Percentiles rank a stretch among this genome's conserved stretches.
Conservation (phyloP, 2,329 filamentous ascomycete genomes). For the Basipetospora sp. region DNA sequence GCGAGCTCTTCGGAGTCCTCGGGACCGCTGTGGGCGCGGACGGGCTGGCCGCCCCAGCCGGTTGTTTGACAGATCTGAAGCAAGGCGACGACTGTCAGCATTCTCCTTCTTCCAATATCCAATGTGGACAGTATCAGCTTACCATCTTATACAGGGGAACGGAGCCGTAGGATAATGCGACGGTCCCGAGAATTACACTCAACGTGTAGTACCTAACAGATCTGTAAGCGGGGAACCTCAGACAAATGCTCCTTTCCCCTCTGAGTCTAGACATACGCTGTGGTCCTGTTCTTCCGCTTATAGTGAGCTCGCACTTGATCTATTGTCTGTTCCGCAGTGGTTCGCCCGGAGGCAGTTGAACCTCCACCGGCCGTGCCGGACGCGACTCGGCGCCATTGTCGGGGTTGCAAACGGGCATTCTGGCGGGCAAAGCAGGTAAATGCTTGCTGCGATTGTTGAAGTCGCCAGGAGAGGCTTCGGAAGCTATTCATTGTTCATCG, state of each 20-base stretch:
- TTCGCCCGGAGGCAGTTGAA: conserved; percentile 14
- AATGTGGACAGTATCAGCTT: conserved; percentile 10
- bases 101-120: background rate
- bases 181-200: conserved; percentile 64
- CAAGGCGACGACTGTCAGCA: background rate
- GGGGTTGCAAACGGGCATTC: conserved; percentile 6
- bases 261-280: conserved; percentile 17
- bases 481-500: conserved; percentile 8
- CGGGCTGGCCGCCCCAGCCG: conserved; percentile 83
- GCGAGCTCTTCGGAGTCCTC: conserved; percentile 50
- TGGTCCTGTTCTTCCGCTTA: conserved; percentile 52
- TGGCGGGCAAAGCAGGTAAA: conserved; percentile 7
- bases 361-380: background rate
- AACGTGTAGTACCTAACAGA: conserved; percentile 54
- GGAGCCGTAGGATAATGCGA: conserved; percentile 67
- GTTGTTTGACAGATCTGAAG: conserved; percentile 65
- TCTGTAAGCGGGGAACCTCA: conserved; percentile 10
- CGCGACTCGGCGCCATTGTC: conserved; percentile 6
- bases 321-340: conserved; percentile 30
- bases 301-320: conserved; percentile 50
- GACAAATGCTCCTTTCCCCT: background rate
- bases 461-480: conserved; percentile 6
- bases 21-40: conserved; percentile 54
- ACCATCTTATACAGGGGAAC: conserved; percentile 84
- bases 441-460: conserved; percentile 3